A percentile compares a stretch with the other conserved stretches of the same genome.
Evolutionary conservation across 148 eudicot genomes (phyloP).

Genomic region (Rheum nobile): DNA sequence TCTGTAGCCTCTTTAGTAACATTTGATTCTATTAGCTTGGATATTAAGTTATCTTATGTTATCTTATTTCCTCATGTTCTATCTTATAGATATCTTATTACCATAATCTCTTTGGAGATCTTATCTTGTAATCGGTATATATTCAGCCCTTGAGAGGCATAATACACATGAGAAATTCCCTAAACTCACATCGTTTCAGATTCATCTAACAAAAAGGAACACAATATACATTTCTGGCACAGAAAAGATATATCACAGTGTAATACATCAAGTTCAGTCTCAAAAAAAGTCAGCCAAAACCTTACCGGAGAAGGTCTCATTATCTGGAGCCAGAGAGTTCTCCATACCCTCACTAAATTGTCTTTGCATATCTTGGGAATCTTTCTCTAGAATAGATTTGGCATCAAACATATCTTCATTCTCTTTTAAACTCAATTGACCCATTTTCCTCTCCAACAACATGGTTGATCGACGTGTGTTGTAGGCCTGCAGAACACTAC

Average conservation of each 20-base stretch:
- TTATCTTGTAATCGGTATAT: too few relatives aligned
- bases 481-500: constrained; percentile 12
- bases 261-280: not conserved
- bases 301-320: constrained; percentile 19
- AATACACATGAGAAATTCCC: too few relatives aligned
- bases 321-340: not conserved
- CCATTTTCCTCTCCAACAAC: constrained; percentile 29
- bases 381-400: constrained; percentile 9
- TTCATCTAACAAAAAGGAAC: constrained; percentile 1
- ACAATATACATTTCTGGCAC: not conserved
- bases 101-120: too few relatives aligned
- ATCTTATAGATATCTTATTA: too few relatives aligned
- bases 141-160: too few relatives aligned
- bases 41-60: too few relatives aligned
- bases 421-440: constrained; percentile 13
- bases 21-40: too few relatives aligned
- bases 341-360: constrained; percentile 12
- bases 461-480: constrained; percentile 39
- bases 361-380: constrained; percentile 7
- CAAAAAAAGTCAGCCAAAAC: constrained; percentile 3
- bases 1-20: constrained; percentile 9
- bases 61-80: too few relatives aligned
- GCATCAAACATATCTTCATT: constrained; percentile 3
- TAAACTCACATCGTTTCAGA: too few relatives aligned
- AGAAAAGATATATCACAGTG: not conserved